Base-by-base conservation (phyloP, 768 basidiomycete species). In the Panellus pusillus region DNA sequence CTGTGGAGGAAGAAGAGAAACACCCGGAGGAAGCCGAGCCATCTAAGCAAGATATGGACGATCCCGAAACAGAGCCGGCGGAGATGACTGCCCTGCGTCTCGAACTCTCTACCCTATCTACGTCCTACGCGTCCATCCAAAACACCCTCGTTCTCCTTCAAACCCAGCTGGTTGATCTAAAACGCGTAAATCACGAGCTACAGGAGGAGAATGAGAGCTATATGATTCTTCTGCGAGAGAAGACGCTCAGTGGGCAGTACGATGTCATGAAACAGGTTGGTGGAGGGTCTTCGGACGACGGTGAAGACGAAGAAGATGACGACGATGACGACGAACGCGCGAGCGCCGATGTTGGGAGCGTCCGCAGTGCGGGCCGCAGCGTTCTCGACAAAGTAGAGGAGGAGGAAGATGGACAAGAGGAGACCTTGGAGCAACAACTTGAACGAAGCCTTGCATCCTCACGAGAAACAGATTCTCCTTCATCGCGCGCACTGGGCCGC, bases 201-300 rank as follows among this genome's bases (percentile, higher is more conserved):
- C 92, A 94, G 70, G 94, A 98, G 69, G 95, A 98, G 63, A 99
- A 98, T 68, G 94, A 97, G 71, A 91, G 91, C 45, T 99, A 93
- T 74, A 93, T 96, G 81, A 91, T 95, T 57, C 79, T 99, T 36
- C 73, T 98, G 20, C 79, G 91, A 57, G 95, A 98, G 72, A 87
- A 83, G 74, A 98, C 97, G 0, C 70, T 98, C 40, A 93, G 79
- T 60, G 96, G 96, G 4, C 89, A 91, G 62, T 91, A 89, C 66
- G 87, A 92, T 66, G 73, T 91, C 57, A 74, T 85, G 67, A 83
- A 77, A 62, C 83, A 86, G 68, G 84, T 88, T 31, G 82, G 81
- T 38, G 79, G 74, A 40, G 71, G 69, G 46, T 66, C 66, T n/a
- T 68, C 69, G 17, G 70, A 66, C 37, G 68, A 72, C 14, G 77